phyloP scores from a whole-genome alignment of 805 yeast species.

The Cyberlindnera samutprakarnensis region DNA sequence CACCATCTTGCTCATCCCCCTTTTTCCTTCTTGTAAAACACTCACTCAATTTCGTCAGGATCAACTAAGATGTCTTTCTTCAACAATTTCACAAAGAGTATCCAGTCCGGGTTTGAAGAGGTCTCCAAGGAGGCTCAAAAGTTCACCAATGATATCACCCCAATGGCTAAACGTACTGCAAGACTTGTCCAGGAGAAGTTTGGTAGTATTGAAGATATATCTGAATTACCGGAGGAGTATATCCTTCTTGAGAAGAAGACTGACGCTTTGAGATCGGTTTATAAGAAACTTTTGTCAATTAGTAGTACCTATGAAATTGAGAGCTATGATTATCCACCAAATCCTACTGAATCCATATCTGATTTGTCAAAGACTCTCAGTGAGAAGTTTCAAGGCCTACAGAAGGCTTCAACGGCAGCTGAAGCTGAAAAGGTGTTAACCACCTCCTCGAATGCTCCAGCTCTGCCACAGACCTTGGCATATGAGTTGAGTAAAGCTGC shows the following conservation, averaged over 20 bases:
- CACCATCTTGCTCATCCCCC: background rate
- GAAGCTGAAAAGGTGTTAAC: constrained; percentile 55
- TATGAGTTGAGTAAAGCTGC: constrained; percentile 61
- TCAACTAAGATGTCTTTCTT: constrained; percentile 23
- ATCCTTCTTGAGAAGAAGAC: constrained; percentile 58
- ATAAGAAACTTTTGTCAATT: constrained; percentile 42
- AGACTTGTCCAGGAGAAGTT: constrained; percentile 55
- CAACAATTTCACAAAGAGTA: constrained; percentile 17
- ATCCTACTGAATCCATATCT: constrained; percentile 54
- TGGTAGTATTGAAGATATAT: constrained; percentile 57
- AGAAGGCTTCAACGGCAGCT: constrained; percentile 56
- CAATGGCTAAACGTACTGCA: constrained; percentile 52
- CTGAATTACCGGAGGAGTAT: constrained; percentile 71
- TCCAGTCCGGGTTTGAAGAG: constrained; percentile 20
- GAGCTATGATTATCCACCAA: constrained; percentile 80
- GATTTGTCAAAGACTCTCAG: constrained; percentile 54
- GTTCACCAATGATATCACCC: constrained; percentile 37
- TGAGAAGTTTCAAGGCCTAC: constrained; percentile 50
- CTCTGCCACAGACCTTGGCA: constrained; percentile 61
- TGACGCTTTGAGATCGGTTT: constrained; percentile 54
- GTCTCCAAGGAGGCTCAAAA: constrained; percentile 32
- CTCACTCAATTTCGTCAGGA: too few species aligned
- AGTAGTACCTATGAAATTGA: constrained; percentile 64
- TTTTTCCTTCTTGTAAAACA: too few species aligned
- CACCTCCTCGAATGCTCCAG: constrained; percentile 20